Evolutionary conservation across 1,139 yeast species (phyloP).

Genomic region (Blastobotrys capitulatus): DNA sequence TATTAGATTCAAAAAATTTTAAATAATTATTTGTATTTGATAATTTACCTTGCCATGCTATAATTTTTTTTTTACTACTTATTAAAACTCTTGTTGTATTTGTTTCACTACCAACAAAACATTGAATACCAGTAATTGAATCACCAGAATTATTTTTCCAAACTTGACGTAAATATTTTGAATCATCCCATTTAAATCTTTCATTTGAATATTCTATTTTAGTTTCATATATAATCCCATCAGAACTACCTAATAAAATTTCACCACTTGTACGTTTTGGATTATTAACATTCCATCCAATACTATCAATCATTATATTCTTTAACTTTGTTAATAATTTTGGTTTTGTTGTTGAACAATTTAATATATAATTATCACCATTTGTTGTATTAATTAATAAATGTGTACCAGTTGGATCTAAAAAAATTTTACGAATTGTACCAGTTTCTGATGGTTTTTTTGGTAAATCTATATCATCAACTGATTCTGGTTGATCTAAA

Average conservation of each 20-base stretch:
- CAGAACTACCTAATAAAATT: conserved; percentile 44
- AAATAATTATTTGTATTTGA: conserved; percentile 8
- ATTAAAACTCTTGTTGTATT: conserved; percentile 28
- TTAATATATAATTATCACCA: conserved; percentile 44
- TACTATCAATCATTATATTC: conserved; percentile 38
- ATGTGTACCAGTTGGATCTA: conserved; percentile 48
- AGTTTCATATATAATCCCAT: conserved; percentile 44
- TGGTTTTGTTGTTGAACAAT: conserved; percentile 35
- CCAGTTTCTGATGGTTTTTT: conserved; percentile 24
- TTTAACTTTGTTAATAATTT: conserved; percentile 40
- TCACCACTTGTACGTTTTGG: conserved; percentile 41
- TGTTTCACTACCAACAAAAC: conserved; percentile 20
- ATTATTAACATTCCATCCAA: conserved; percentile 41
- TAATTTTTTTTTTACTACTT: conserved; percentile 38
- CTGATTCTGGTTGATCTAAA: conserved; percentile 48
- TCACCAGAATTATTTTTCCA: conserved; percentile 32
- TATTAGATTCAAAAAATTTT: conserved; percentile 27
- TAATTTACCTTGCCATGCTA: conserved; percentile 37
- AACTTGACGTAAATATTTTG: conserved; percentile 36
- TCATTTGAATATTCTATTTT: conserved; percentile 42
- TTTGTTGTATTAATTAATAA: conserved; percentile 42
- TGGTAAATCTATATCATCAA: conserved; percentile 37
- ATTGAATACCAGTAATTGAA: conserved; percentile 35
- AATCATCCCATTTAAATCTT: conserved; percentile 39
- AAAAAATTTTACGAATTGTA: conserved; percentile 37